A percentile compares a stretch with the other conserved stretches of the same genome.
Evolutionary conservation across 2,329 filamentous ascomycete genomes (phyloP).

Genomic region (Aspergillus pseudonomiae): DNA sequence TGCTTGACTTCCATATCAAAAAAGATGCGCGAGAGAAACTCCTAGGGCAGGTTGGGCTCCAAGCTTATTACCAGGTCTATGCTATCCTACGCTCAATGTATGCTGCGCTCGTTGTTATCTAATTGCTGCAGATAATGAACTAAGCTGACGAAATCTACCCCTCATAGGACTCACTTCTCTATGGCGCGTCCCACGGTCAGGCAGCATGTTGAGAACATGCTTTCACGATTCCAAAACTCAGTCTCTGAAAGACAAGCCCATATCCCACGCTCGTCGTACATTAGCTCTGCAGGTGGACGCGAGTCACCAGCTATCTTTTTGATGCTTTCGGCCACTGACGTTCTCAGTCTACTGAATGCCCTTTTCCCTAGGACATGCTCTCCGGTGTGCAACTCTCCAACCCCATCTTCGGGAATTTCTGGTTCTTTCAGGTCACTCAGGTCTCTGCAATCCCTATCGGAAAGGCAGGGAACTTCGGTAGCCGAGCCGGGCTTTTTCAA

Average conservation of each 20-base stretch:
- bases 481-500: slow-evolving; percentile 39
- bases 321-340: slow-evolving; percentile 76
- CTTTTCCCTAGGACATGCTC: slow-evolving; percentile 65
- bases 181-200: slow-evolving; percentile 38
- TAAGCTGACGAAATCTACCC: background rate
- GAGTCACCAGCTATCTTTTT: slow-evolving; percentile 62
- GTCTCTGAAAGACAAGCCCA: slow-evolving; percentile 9
- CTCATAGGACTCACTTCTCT: slow-evolving; percentile 39
- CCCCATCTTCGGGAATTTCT: slow-evolving; percentile 29
- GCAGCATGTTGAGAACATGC: slow-evolving; percentile 43
- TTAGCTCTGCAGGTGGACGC: slow-evolving; percentile 52
- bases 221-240: slow-evolving; percentile 31
- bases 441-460: slow-evolving; percentile 23
- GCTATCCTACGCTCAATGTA: slow-evolving; percentile 73
- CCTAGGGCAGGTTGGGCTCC: slow-evolving; percentile 73
- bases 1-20: slow-evolving; percentile 89
- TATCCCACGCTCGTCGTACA: slow-evolving; percentile 47
- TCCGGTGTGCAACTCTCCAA: slow-evolving; percentile 31
- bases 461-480: slow-evolving; percentile 20
- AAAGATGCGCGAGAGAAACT: slow-evolving; percentile 83
- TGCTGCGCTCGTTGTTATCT: slow-evolving; percentile 31
- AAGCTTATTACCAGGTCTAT: slow-evolving; percentile 76
- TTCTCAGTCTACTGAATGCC: slow-evolving; percentile 78
- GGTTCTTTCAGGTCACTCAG: slow-evolving; percentile 21
- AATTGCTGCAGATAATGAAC: background rate